A percentile compares a stretch with the other conserved stretches of the same genome.
Conservation (phyloP, 345 rosid species). For the Litchi chinensis region DNA sequence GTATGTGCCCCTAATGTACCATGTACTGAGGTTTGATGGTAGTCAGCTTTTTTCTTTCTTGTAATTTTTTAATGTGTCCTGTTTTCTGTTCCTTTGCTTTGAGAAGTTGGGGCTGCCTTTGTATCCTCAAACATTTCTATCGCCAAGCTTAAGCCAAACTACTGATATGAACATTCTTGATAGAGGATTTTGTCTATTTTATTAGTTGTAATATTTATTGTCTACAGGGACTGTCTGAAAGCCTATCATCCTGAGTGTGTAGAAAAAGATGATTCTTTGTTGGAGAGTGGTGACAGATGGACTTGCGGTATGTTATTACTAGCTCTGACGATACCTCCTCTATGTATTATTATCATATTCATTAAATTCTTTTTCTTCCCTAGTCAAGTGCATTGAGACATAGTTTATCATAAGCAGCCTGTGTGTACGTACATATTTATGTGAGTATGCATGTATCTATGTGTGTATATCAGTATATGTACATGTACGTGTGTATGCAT, state of each 20-base stretch:
- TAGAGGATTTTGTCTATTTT: neutral
- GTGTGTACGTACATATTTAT: too few species aligned
- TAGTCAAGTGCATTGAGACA: neutral
- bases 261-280: slow-evolving; percentile 34
- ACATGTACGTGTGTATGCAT: too few species aligned
- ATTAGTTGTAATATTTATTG: slow-evolving; percentile 7
- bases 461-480: too few species aligned
- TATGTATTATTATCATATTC: neutral
- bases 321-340: neutral
- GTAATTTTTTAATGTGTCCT: too few species aligned
- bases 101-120: neutral
- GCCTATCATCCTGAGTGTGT: slow-evolving; percentile 50
- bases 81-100: neutral
- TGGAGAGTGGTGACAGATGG: slow-evolving; percentile 37
- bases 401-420: neutral
- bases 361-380: neutral
- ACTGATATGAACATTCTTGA: neutral
- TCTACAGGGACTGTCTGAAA: slow-evolving; percentile 49
- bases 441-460: too few species aligned
- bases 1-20: too few species aligned
- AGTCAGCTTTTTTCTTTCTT: too few species aligned
- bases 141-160: too few species aligned
- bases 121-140: too few species aligned
- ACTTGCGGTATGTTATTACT: slow-evolving; percentile 41
- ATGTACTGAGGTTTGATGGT: too few species aligned